Conservation (phyloP, 2,329 filamentous ascomycete genomes). For the Aspergillus tubingensis region DNA sequence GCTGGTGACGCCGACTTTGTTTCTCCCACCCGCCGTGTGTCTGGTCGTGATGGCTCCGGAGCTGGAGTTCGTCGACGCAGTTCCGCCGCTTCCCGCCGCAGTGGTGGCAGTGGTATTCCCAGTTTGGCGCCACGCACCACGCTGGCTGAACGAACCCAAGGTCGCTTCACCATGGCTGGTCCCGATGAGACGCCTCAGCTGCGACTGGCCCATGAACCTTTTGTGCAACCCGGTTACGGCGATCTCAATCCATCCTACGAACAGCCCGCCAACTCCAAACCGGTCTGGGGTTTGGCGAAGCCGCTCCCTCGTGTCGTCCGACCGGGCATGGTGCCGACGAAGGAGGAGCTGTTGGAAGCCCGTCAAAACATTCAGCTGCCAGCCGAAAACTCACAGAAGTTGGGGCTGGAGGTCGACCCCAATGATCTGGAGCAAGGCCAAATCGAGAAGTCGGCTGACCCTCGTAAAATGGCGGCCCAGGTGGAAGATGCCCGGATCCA, state of each 20-base stretch:
- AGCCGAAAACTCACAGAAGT: constrained; percentile 34
- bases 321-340: constrained; percentile 54
- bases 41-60: constrained; percentile 5
- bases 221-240: constrained; percentile 57
- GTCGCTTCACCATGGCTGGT: constrained; percentile 35
- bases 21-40: constrained; percentile 17
- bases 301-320: constrained; percentile 57
- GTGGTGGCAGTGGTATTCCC: constrained; percentile 21
- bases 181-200: constrained; percentile 35
- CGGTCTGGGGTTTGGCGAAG: constrained; percentile 57
- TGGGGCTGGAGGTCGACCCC: constrained; percentile 43
- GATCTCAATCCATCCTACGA: constrained; percentile 58
- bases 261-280: constrained; percentile 51
- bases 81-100: constrained; percentile 23
- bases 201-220: constrained; percentile 43
- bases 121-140: constrained; percentile 30
- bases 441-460: constrained; percentile 41
- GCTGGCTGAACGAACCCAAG: constrained; percentile 31
- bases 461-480: constrained; percentile 47
- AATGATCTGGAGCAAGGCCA: constrained; percentile 48
- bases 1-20: constrained; percentile 13
- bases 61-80: constrained; percentile 24
- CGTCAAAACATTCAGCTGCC: constrained; percentile 34
- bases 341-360: constrained; percentile 39
- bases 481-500: constrained; percentile 46